Base-by-base conservation (phyloP, 1,284 basidiomycete species). In the Ganoderma sinense region DNA sequence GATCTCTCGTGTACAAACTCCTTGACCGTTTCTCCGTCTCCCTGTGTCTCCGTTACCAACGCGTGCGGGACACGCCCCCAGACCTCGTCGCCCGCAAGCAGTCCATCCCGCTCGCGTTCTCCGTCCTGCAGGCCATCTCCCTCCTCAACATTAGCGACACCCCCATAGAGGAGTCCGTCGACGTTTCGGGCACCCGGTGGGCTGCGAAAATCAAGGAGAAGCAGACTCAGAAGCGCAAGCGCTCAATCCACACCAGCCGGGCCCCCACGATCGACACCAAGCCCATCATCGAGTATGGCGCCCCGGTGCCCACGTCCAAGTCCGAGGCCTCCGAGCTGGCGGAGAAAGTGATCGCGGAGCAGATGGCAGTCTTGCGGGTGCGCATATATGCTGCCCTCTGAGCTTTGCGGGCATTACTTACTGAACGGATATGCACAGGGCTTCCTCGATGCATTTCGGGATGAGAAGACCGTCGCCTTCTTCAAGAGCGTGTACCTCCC, bases 1-100 rank as follows among this genome's bases (percentile, higher is more conserved):
- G 48, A 3, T 36, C 16, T 7, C 55, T 8, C 74, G 71, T 83
- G 48, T 74, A 77, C 33, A 70, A 81, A 40, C 79, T 90, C 74
- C 84, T 85, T 72, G 55, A 53, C 23, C 66, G 51, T 11, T 53
- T 53, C 23, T 53, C 51, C 8, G 23, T 53, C 26, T 10, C 63
- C 74, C 33, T 74, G 69, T 8, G 31, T 74, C 14, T 66, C 60
- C 23, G 62, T 70, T 13, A 45, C 67, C 1, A 53, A 53, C 14
- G 45, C 0, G 20, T 53, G 20, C 29, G 13, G 18, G 71, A 71
- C 29, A 58, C 55, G 14, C 56, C 62, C 2, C 36, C 31, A 8
- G 29, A 45, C 5, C 60, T 74, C 8, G 20, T 45, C 11, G 65
- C 66, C 13, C 59, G 63, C 55, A 65, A 71, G 16, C 69, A 62